These are phyloP conservation scores for Diaporthe eres DNA, from an alignment of 2,329 filamentous ascomycete genomes.

Conservation along the genomic window DNA sequence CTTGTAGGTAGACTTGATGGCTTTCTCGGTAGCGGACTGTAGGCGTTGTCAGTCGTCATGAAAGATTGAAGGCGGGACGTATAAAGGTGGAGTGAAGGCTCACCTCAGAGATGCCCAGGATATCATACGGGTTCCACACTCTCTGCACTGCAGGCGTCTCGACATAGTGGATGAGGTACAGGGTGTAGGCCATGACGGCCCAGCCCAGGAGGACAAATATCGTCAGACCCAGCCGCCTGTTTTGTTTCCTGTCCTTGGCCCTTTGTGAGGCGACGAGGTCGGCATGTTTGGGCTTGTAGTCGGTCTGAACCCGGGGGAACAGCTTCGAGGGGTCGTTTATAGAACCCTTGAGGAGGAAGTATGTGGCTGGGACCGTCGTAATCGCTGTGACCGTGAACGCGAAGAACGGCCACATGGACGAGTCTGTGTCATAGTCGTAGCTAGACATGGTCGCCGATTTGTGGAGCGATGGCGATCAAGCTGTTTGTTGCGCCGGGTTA, in stretches of 20 bases:
- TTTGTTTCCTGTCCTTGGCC: constrained; percentile 88
- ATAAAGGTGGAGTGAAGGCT: constrained; percentile 45
- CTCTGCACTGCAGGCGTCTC: constrained; percentile 75
- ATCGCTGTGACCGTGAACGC: constrained; percentile 91
- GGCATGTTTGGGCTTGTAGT: constrained; percentile 85
- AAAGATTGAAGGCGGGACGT: constrained; percentile 35
- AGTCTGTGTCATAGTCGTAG: constrained; percentile 98
- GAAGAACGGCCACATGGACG: constrained; percentile 99
- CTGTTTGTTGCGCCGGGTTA: neutral
- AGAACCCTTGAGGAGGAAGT: constrained; percentile 85
- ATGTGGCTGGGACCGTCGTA: constrained; percentile 91
- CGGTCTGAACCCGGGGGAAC: constrained; percentile 84
- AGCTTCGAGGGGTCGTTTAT: constrained; percentile 80
- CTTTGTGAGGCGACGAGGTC: constrained; percentile 87
- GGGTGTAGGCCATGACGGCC: constrained; percentile 88
- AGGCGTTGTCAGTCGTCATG: constrained; percentile 36
- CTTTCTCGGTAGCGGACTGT: constrained; percentile 85
- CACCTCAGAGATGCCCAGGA: constrained; percentile 88
- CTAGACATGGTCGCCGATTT: constrained; percentile 78
- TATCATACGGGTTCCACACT: constrained; percentile 97
- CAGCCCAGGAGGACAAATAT: constrained; percentile 84
- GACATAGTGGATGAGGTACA: constrained; percentile 89
- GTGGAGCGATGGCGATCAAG: constrained; percentile 45
- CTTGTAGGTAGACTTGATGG: constrained; percentile 94
- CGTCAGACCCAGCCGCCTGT: constrained; percentile 88